Base-by-base conservation (phyloP, 495 filamentous ascomycete species). In the Pseudoneurospora amorphoporcata region DNA sequence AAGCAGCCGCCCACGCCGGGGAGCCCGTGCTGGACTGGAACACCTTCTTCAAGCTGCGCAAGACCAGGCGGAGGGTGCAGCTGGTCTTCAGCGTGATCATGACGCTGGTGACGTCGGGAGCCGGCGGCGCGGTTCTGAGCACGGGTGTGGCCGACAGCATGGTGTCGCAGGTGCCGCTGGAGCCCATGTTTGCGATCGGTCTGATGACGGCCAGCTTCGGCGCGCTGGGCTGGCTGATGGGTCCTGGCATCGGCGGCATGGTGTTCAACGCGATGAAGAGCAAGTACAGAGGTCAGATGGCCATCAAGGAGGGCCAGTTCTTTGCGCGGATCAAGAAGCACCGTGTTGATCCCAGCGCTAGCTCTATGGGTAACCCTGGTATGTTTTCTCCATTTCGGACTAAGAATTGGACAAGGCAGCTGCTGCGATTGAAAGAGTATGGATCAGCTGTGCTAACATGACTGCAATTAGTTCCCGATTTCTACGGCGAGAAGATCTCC, bases 401-500 rank as follows among this genome's bases (percentile, higher is more conserved):
- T 68, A 7, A 12, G 40, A 23, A 16, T 37, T 7, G 19, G 47
- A 17, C 38, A n/a, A 17, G 69, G 70, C 61, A 47, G 72, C 43
- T 42, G 17, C 23, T 23, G 23, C 23, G 12, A 37, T 68, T 39
- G 42, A 12, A 14, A 35, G 68, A 39, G 4, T 39, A 39, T 19
- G 19, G 9, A 53, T 19, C 9, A 47, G n/a, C 4, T 43, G 39
- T 69, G 61, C 73, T 77, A 39, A 72, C 65, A 69, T 69, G 61
- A 41, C 42, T 9, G 61, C 10, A 19, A 12, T 69, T n/a, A 78
- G 86, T 88, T 0, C 87, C 87, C 68, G 89, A 91, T 78, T 91
- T 89, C 81, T 93, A 94, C 77, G 91, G 95, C 69, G 95, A 99
- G 86, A 98, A 97, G 87, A 97, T 99, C 79, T 92, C 91, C 17